These are phyloP conservation scores for Beauveria scarabaeidicola DNA, from an alignment of 2,329 filamentous ascomycete species.

Conservation along the genomic window DNA sequence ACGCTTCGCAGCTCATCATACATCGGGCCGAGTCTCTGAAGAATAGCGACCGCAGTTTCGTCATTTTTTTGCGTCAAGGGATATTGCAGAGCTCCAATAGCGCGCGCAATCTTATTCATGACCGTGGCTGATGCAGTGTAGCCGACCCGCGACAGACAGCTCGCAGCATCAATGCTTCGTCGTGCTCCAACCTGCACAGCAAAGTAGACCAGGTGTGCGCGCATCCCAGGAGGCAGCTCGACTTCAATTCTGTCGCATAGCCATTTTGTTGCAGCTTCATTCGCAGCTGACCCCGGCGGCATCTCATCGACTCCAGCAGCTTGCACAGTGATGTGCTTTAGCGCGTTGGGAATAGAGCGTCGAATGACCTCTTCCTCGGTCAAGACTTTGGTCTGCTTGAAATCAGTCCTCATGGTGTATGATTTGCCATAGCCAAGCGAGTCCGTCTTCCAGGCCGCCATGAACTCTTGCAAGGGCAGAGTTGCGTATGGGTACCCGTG, in stretches of 20 bases:
- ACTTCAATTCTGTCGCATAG: slow-evolving; percentile 12
- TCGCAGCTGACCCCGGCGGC: slow-evolving; percentile 13
- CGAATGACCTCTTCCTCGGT: slow-evolving; percentile 15
- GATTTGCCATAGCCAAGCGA: slow-evolving; percentile 14
- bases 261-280: slow-evolving; percentile 10
- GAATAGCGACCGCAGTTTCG: slow-evolving; percentile 3
- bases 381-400: slow-evolving; percentile 7
- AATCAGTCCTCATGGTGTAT: slow-evolving; percentile 15
- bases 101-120: slow-evolving; percentile 12
- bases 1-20: slow-evolving; percentile 12
- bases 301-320: slow-evolving; percentile 6
- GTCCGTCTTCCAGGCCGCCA: slow-evolving; percentile 14
- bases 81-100: slow-evolving; percentile 14
- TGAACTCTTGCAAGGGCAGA: slow-evolving; percentile 12
- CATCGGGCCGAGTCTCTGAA: slow-evolving; percentile 12
- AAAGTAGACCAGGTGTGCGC: slow-evolving; percentile 11
- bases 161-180: slow-evolving; percentile 13
- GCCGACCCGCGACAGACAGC: slow-evolving; percentile 13
- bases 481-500: slow-evolving; percentile 14
- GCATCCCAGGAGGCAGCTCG: neutral
- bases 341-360: slow-evolving; percentile 10
- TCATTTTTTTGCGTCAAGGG: slow-evolving; percentile 11
- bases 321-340: slow-evolving; percentile 9
- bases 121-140: slow-evolving; percentile 4
- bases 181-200: slow-evolving; percentile 14